These are phyloP conservation scores for Pythium aquatile DNA, from an alignment of 352 stramenopile species.

Conservation along the genomic window DNA sequence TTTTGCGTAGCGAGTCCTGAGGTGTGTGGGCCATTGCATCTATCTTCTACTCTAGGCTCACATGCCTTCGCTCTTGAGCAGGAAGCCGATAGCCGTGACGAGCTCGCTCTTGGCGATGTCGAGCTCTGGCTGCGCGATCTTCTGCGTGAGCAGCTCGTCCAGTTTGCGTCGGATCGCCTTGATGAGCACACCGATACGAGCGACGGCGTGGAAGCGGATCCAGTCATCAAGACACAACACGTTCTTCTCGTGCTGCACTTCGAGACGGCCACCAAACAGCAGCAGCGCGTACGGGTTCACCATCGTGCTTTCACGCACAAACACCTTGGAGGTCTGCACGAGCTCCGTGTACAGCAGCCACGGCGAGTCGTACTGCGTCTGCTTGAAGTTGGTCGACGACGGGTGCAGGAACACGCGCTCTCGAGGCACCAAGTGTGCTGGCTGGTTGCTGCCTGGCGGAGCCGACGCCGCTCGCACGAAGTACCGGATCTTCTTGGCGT, in stretches of 20 bases:
- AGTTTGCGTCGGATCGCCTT: constrained; percentile 94
- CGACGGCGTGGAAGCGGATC: constrained; percentile 93
- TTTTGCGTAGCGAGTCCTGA: not conserved
- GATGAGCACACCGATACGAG: constrained; percentile 95
- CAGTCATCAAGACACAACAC: constrained; percentile 85
- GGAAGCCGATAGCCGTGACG: constrained; percentile 72
- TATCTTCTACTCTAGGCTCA: constrained; percentile 15
- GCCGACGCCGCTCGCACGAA: constrained; percentile 61
- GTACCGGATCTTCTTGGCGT: constrained; percentile 93
- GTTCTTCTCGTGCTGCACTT: constrained; percentile 91
- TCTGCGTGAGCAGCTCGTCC: constrained; percentile 91
- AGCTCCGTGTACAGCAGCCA: constrained; percentile 96
- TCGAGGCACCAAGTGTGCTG: constrained; percentile 27
- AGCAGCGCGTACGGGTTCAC: constrained; percentile 96
- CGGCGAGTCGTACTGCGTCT: constrained; percentile 93
- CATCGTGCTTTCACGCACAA: constrained; percentile 97
- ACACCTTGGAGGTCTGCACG: constrained; percentile 97
- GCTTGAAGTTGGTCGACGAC: constrained; percentile 87
- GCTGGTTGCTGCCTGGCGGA: constrained; percentile 9
- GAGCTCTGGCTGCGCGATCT: constrained; percentile 92
- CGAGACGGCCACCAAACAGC: constrained; percentile 96
- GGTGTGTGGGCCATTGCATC: not conserved
- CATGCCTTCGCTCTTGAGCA: constrained; percentile 85
- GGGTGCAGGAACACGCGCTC: constrained; percentile 97
- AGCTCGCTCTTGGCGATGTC: constrained; percentile 89